Evolutionary conservation across 1,284 basidiomycete genomes (phyloP), one percentile per base, ranked within the genome.

Genomic region (Ustilago sp.): DNA sequence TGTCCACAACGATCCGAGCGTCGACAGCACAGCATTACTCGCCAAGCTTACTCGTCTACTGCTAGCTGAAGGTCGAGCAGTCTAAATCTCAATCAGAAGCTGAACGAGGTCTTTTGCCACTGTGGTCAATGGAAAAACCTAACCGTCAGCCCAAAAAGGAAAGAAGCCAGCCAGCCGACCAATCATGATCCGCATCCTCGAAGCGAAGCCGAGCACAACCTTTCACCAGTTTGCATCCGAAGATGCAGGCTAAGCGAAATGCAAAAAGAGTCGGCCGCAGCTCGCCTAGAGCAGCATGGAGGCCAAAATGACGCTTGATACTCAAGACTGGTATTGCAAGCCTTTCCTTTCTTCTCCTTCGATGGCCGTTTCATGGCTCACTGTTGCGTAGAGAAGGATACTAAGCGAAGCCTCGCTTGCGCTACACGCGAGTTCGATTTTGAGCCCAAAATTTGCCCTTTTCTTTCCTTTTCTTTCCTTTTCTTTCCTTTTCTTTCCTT

Each of bases 381-480:
- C 5, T 28, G 17, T n/a, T 34, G n/a, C 17, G 35, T 31, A 53
- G n/a, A 19, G 15, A 19, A 36, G 51, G 17, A 19, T 9, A 13
- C 12, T 38, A 59, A 59, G 58, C 58, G 58, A 59, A 35, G 35
- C 36, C 48, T 59, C 58, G 47, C 47, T 59, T 59, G 34, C 7
- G 19, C 31, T 35, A 39, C 47, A 59, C 48, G 58, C 45, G 47
- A 59, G 58, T 59, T 59, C 58, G 58, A 51, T 39, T 28, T 57
- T 31, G 19, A 31, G 23, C 55, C 55, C 28, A 43, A 8, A 3
- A 43, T 19, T 15, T 13, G 6, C 19, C 43, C 32, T 17, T n/a
- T 28, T 34, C 41, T 39, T 28, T 28, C 36, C 31, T 53, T 15
- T 31, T 51, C 15, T 51, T 9, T 23, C 2, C 11, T 19, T 31